Conservation (phyloP, 805 yeast species). For the Suhomyces sp. region DNA sequence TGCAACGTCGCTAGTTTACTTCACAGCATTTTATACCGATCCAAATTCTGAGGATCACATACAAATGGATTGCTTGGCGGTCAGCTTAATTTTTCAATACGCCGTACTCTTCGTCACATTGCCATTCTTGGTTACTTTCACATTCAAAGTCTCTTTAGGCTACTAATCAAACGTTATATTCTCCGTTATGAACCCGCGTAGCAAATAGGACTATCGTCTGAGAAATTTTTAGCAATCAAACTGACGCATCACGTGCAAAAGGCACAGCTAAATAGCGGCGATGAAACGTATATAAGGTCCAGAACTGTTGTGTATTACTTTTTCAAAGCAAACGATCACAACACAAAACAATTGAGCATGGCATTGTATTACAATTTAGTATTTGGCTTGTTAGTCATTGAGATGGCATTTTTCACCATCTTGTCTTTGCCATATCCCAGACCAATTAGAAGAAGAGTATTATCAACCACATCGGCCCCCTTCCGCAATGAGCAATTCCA, state of each 20-base stretch:
- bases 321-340: background rate
- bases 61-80: slow-evolving; percentile 85
- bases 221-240: background rate
- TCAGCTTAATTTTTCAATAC: slow-evolving; percentile 73
- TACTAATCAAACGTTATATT: slow-evolving; percentile 2
- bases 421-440: slow-evolving; percentile 88
- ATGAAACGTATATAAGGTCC: background rate
- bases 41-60: slow-evolving; percentile 47
- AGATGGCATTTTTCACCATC: slow-evolving; percentile 73
- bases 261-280: background rate
- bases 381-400: slow-evolving; percentile 72
- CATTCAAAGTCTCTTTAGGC: slow-evolving; percentile 50
- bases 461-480: slow-evolving; percentile 62
- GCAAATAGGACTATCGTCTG: background rate
- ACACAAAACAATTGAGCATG: slow-evolving; percentile 19
- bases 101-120: slow-evolving; percentile 61
- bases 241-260: background rate
- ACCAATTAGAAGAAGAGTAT: slow-evolving; percentile 61
- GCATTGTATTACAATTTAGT: slow-evolving; percentile 50
- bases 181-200: background rate
- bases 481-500: slow-evolving; percentile 70
- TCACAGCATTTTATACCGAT: slow-evolving; percentile 86
- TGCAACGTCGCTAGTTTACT: slow-evolving; percentile 83
- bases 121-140: slow-evolving; percentile 73
- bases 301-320: background rate